Evolutionary conservation across 768 basidiomycete species (phyloP), one percentile per base, ranked within the genome.

Genomic region (Chalciporus pseudorubinellus): DNA sequence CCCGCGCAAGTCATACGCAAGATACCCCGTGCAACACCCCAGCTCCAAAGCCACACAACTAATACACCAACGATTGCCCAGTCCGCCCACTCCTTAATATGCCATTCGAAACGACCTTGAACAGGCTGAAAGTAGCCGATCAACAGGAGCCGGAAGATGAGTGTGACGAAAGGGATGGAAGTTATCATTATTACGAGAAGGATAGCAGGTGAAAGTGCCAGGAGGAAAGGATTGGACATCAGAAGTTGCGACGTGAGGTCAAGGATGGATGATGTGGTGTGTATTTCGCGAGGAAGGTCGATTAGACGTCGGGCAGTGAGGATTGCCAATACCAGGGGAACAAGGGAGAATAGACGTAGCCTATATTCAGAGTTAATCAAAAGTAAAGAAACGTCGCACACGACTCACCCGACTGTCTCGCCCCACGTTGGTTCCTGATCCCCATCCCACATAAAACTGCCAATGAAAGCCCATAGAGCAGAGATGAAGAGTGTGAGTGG

Each of bases 11-110:
- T 81, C 48, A 87, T 89, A 7, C 91, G 76, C 39, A 93, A 70
- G 2, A 91, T 64, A 2, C 93, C 93, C 36, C 92, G 77, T 18
- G 89, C 83, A 6, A 97, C 85, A 10, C 79, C 81, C 80, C 86
- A 85, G 18, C 79, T 84, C 85, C 85, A 87, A n/a, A 85, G 66
- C 83, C 85, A 87, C 0, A 83, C 66, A 2, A 69, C 65, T 5
- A 78, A 65, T 1, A 78, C 72, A 3, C 72, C 70, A n/a, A 76
- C 67, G 22, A 84, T 85, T 51, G 90, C 84, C 88, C 72, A 85
- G 68, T 89, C 89, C 59, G 73, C 90, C 72, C 90, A 92, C 70
- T 68, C 84, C 57, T 51, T 57, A 53, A 75, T 77, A 66, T 74
- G 85, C 76, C 70, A 83, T 62, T 71, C 74, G 62, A 65, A 80